A percentile compares a stretch with the other conserved stretches of the same genome.
Evolutionary conservation across 345 rosid species (phyloP).

Genomic region (Triadica sebifera): DNA sequence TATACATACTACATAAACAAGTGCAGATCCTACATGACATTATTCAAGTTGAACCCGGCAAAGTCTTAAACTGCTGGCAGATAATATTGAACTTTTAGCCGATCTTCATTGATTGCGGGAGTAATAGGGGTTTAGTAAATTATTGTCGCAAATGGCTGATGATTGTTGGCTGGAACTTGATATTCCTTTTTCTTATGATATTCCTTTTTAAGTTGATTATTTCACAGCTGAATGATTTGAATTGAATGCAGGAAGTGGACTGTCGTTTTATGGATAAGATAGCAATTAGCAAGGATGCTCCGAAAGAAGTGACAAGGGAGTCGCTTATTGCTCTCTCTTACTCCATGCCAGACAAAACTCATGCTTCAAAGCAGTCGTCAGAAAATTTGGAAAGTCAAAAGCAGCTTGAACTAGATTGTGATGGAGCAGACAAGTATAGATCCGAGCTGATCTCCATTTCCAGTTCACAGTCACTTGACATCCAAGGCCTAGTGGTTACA

Average conservation of each 20-base stretch:
- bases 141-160: not conserved
- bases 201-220: not conserved
- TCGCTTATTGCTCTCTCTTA: conserved; percentile 29
- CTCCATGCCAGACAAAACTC: conserved; percentile 20
- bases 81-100: not conserved
- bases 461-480: conserved; percentile 10
- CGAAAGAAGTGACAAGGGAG: conserved; percentile 29
- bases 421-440: conserved; percentile 30
- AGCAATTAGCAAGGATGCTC: conserved; percentile 13
- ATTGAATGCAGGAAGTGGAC: conserved; percentile 13
- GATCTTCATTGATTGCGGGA: not conserved
- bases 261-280: conserved; percentile 33
- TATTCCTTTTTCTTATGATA: not conserved
- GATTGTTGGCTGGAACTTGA: not conserved
- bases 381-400: conserved; percentile 9
- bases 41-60: not conserved
- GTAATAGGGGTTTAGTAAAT: not conserved
- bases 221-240: not conserved
- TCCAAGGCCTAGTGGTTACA: conserved; percentile 4
- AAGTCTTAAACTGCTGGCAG: not conserved
- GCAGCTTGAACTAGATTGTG: conserved; percentile 4
- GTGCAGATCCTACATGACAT: not conserved
- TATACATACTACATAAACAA: not conserved
- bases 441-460: conserved; percentile 32
- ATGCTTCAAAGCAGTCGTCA: conserved; percentile 1